A percentile compares a stretch with the other conserved stretches of the same genome.
Evolutionary conservation across 164 flowering plant genomes (phyloP).

Genomic region (Nelumbo lutea): DNA sequence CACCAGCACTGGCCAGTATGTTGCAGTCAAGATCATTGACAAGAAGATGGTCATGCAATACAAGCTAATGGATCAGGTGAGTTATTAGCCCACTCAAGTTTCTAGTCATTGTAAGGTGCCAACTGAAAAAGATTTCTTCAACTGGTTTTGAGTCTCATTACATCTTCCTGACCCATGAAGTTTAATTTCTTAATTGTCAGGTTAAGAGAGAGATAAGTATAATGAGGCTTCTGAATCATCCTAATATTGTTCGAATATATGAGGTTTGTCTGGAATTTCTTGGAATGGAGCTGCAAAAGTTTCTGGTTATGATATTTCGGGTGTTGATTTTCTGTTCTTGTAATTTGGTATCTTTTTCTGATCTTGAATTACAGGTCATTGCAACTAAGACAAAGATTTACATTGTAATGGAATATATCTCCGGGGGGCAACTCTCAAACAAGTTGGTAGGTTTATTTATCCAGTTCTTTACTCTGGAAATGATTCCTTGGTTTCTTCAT

Average conservation of each 20-base stretch:
- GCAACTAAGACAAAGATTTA: constrained; percentile 66
- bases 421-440: constrained; percentile 69
- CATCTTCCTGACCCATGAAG: too few relatives aligned
- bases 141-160: not conserved
- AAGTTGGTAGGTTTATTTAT: constrained; percentile 46
- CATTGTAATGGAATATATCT: constrained; percentile 66
- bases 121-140: not conserved
- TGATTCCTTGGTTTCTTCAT: not conserved
- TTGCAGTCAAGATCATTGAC: constrained; percentile 70
- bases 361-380: constrained; percentile 39
- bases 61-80: constrained; percentile 58
- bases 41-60: constrained; percentile 51
- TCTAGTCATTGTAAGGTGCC: too few relatives aligned
- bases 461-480: not conserved
- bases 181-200: constrained; percentile 27
- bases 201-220: constrained; percentile 68
- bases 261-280: constrained; percentile 37
- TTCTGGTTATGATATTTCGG: not conserved
- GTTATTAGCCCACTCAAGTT: not conserved
- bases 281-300: not conserved
- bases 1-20: constrained; percentile 34
- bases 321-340: not conserved
- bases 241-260: constrained; percentile 62
- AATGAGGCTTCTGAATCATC: constrained; percentile 74
- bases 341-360: not conserved